Evolutionary conservation across 371 early-diverging fungal species (phyloP).

Genomic region (Saksenaea vasiformis): DNA sequence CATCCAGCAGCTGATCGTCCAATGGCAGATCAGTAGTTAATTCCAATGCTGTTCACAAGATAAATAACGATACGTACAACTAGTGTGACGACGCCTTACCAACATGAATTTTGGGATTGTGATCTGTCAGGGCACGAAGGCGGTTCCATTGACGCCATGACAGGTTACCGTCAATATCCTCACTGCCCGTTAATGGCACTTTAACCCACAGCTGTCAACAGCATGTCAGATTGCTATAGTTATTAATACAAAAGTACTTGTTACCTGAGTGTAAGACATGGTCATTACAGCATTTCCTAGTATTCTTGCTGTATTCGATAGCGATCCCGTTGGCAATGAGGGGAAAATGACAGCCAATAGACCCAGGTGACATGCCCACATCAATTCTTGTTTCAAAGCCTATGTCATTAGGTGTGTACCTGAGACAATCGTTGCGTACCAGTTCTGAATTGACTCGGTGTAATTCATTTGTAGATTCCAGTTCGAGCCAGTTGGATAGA

Average conservation of each 20-base stretch:
- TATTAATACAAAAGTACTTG: constrained; percentile 7
- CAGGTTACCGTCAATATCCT: constrained; percentile 33
- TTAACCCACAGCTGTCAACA: constrained; percentile 33
- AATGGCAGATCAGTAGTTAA: constrained; percentile 59
- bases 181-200: constrained; percentile 38
- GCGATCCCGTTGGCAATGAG: constrained; percentile 29
- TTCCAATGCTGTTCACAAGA: constrained; percentile 55
- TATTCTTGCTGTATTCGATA: constrained; percentile 61
- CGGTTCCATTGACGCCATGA: constrained; percentile 71
- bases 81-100: constrained; percentile 29
- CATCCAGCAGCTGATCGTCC: constrained; percentile 49
- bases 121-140: constrained; percentile 61
- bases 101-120: constrained; percentile 54
- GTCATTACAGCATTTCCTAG: constrained; percentile 47
- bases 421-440: constrained; percentile 17
- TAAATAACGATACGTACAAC: background rate
- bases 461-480: constrained; percentile 56
- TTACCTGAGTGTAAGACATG: constrained; percentile 52
- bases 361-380: constrained; percentile 76
- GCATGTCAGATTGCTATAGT: background rate
- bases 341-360: constrained; percentile 62
- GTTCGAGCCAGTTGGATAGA: constrained; percentile 61
- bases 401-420: constrained; percentile 12
- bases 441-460: constrained; percentile 63
- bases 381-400: constrained; percentile 70